Evolutionary conservation across 1,139 yeast species (phyloP), one percentile per base, ranked within the genome.

Genomic region (Wickerhamomyces sp.): DNA sequence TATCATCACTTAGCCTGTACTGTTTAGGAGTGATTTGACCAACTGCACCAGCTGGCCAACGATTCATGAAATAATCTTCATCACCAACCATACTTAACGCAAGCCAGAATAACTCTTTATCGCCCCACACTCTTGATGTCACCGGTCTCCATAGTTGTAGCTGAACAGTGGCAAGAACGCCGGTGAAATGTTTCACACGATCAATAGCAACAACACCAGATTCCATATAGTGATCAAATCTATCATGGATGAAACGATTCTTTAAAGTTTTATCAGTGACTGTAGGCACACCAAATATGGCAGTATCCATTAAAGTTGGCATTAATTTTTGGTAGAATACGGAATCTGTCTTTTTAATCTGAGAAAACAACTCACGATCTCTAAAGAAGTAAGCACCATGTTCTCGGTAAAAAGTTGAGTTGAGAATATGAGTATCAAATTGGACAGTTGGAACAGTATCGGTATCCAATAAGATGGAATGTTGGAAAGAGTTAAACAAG

Each of bases 91-190:
- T 49, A 5, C 67, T 64, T 43, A 71, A 71, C 11, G 78, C 74
- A 28, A 78, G 51, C 83, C 84, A 76, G 40, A 76, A 70, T 16
- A 76, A 56, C 50, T 78, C 85, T 46, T 78, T 78, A 45, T 78
- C 86, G 16, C 85, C 85, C 49, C 72, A 70, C 4, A 71, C 58
- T 44, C 75, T 59, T 22, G 61, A 49, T 14, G 50, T 52, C 17
- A 69, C 57, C 6, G 72, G 69, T n/a, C 49, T 52, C 47, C 67
- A 61, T 35, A 70, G 59, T 38, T 62, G 63, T 37, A 73, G 42
- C 38, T 68, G 64, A 12, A 69, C 52, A 46, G 75, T 66, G 33
- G 67, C 54, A 9, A 73, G 41, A 5, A 73, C 47, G 28, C 72
- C 69, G 33, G 54, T 54, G 37, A 70, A 61, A 47, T 71, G 74